Evolutionary conservation across 306 rosid genomes (phyloP), one percentile per base, ranked within the genome.

Genomic region (Lathyrus sativus): DNA sequence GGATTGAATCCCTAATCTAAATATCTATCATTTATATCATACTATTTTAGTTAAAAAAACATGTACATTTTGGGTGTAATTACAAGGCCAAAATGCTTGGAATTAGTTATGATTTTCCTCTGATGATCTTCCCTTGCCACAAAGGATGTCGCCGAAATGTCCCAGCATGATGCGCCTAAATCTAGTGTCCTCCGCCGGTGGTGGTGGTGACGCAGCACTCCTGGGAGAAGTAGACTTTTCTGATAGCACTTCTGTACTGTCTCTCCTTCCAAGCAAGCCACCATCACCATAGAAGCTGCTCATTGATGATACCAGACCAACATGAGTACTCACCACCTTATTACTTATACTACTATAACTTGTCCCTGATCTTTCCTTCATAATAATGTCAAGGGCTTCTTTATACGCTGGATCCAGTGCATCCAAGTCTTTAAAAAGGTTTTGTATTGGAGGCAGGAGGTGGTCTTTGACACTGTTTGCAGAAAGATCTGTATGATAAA

Each of bases 331-430:
- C 89, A 76, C 80, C 67, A 74, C 86, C 85, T 88, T 92, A 69
- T 80, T 80, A 71, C 82, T 79, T 72, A 76, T 77, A 26, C 84
- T 74, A 15, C 85, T 93, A 38, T 83, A 77, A 59, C 91, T 80
- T 71, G 86, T 79, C 28, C 97, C 95, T 29, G 91, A 83, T 80
- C 91, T 84, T 67, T 93, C 98, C 84, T 83, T 88, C 97, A 86
- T 74, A 53, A 93, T 82, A 26, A 90, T 93, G 79, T 90, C 98
- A 65, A 93, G 89, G 42, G 97, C 98, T 82, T 93, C 98, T 84
- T 86, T 93, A 80, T 90, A 97, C 7, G 91, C 97, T 45, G 98
- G 97, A 84, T 93, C 98, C 57, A 93, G 78, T 10, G 97, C 90
- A 61, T 88, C 96, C 19, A 53, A 33, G 74, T 93, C 97, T 73